Evolutionary conservation across 2,329 filamentous ascomycete genomes (phyloP).

Genomic region (Penicillium sp.): DNA sequence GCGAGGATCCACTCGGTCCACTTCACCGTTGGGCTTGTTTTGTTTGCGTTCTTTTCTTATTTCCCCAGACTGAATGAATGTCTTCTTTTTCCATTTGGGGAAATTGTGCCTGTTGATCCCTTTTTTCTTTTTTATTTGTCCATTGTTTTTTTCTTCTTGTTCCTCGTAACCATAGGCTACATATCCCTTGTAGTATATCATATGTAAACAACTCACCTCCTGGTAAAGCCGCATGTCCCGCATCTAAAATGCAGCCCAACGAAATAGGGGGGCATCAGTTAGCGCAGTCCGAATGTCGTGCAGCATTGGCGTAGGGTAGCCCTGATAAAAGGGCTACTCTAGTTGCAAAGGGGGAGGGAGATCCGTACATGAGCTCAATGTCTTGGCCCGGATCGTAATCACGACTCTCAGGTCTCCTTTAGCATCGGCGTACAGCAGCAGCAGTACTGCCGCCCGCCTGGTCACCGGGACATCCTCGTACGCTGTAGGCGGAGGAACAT

Average conservation of each 20-base stretch:
- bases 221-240: conserved; percentile 85
- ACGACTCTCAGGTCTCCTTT: conserved; percentile 73
- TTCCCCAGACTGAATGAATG: not conserved
- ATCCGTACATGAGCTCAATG: conserved; percentile 56
- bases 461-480: conserved; percentile 59
- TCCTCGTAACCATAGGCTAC: not conserved
- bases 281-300: conserved; percentile 20
- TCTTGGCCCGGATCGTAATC: conserved; percentile 62
- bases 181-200: not conserved
- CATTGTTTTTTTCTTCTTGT: not conserved
- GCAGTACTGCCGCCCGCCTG: conserved; percentile 80
- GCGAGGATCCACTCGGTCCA: not conserved
- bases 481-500: conserved; percentile 57
- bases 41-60: not conserved
- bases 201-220: conserved; percentile 60
- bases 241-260: conserved; percentile 43
- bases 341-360: not conserved
- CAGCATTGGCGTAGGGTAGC: conserved; percentile 6
- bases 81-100: not conserved
- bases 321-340: not conserved
- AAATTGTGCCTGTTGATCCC: not conserved
- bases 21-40: not conserved
- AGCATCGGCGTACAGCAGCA: conserved; percentile 84
- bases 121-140: not conserved
- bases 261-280: not conserved